Evolutionary conservation across 164 flowering plant species (phyloP).

Genomic region (Tinospora cordifolia): DNA sequence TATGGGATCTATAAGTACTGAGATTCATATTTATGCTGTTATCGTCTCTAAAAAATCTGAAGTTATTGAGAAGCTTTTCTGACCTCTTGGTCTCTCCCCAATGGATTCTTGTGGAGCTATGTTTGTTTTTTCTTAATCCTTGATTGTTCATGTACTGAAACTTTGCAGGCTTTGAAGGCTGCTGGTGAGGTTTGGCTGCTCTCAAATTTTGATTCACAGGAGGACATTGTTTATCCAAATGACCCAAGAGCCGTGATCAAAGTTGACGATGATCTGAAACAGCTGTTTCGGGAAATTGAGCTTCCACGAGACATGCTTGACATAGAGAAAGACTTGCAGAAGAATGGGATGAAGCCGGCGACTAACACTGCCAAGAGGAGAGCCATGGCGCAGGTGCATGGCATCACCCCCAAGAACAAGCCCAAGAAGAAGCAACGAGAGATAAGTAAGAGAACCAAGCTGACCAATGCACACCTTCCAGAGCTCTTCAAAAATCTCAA

Average conservation of each 20-base stretch:
- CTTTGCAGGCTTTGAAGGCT: constrained; percentile 34
- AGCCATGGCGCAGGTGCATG: constrained; percentile 42
- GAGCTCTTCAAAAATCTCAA: constrained; percentile 24
- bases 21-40: too few species aligned
- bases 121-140: background rate
- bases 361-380: constrained; percentile 48
- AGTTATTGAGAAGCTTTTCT: background rate
- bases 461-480: constrained; percentile 45
- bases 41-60: too few species aligned
- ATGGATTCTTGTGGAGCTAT: background rate
- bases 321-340: constrained; percentile 50
- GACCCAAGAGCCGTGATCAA: constrained; percentile 38
- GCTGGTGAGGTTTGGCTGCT: constrained; percentile 42
- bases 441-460: constrained; percentile 41
- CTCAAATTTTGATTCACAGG: constrained; percentile 46
- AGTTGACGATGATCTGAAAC: constrained; percentile 45
- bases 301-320: constrained; percentile 50
- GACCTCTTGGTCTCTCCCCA: background rate
- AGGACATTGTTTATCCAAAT: constrained; percentile 49
- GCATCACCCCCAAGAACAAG: constrained; percentile 30
- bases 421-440: constrained; percentile 38
- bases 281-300: constrained; percentile 36
- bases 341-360: constrained; percentile 53
- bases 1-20: background rate
- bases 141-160: background rate